Base-by-base conservation (phyloP, 139 green algal species). In the Picochlorum sp. region DNA sequence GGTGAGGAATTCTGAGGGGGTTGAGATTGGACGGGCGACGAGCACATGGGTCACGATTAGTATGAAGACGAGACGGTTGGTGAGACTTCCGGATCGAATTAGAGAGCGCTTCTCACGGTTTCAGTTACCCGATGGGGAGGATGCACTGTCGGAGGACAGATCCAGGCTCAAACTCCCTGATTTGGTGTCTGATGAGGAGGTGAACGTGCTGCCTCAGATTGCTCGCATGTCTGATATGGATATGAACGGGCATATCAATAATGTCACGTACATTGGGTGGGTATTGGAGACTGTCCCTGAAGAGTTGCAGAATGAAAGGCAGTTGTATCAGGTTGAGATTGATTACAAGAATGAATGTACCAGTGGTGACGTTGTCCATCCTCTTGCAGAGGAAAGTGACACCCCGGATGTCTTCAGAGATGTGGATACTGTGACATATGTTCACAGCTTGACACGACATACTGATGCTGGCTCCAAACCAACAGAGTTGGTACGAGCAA, bases 241-340 rank as follows among this genome's bases (percentile, higher is more conserved):
- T 84, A 96, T 98, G 86, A 97, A 98, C 57, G 84, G 84, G 4
- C 92, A 98, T 81, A 89, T 98, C 47, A 98, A 98, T 83, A 98
- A 98, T 67, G 90, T 95, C 1, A 86, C 86, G 1, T 98, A 97
- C 76, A 71, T 96, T 37, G 79, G 71, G 0, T 97, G 92, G 92
- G 78, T 83, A 4, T 68, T 98, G 61, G 92, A 98, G 75, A 80
- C 78, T 2, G 74, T 95, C 10, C 88, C 90, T 0, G 41, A 75
- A 4, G 75, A 87, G 15, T 67, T 95, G 8, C 85, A 83, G 52
- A 30, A 75, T n/a, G 62, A 68, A n/a, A 77, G 79, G 55, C 59
- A 74, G 21, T 66, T 96, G 14, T 69, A 71, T 28, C 76, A 92
- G 82, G 62, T 94, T 4, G 89, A 95, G 69, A 72, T 94, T 23